A percentile compares a stretch with the other conserved stretches of the same genome.
phyloP scores from a whole-genome alignment of 2,329 filamentous ascomycete genomes.

The Fusarium sp. region DNA sequence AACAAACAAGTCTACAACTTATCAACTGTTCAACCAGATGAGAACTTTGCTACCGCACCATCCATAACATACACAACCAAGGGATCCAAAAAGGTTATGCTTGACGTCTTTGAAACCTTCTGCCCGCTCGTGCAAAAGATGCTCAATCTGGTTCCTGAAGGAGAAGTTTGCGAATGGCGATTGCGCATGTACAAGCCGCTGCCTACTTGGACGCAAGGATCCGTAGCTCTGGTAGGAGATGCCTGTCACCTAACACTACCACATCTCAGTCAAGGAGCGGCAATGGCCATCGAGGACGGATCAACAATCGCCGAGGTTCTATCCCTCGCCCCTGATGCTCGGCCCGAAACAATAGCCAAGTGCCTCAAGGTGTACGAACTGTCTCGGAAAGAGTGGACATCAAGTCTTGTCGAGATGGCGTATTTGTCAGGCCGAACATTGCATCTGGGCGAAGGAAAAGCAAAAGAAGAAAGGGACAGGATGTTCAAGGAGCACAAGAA shows the following conservation, averaged over 20 bases:
- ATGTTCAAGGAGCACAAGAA: conserved; percentile 67
- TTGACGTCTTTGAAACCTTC: conserved; percentile 72
- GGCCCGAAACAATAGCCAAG: conserved; percentile 45
- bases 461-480: conserved; percentile 71
- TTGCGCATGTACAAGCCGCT: conserved; percentile 74
- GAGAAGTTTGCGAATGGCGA: conserved; percentile 78
- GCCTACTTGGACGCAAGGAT: conserved; percentile 72
- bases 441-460: conserved; percentile 71
- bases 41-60: conserved; percentile 64
- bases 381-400: conserved; percentile 50
- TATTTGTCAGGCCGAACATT: conserved; percentile 62
- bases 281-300: conserved; percentile 78
- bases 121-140: conserved; percentile 73
- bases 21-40: conserved; percentile 73
- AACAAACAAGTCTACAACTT: conserved; percentile 77
- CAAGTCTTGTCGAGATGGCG: conserved; percentile 48
- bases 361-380: conserved; percentile 48
- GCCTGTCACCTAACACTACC: conserved; percentile 78
- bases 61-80: conserved; percentile 74
- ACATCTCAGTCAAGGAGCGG: conserved; percentile 77
- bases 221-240: conserved; percentile 73
- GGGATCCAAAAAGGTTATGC: conserved; percentile 73
- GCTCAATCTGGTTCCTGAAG: conserved; percentile 73
- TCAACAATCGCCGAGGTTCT: conserved; percentile 55
- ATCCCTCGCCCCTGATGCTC: conserved; percentile 39